Evolutionary conservation across 805 yeast genomes (phyloP).

Genomic region (Starmerella potacharoeniae): DNA sequence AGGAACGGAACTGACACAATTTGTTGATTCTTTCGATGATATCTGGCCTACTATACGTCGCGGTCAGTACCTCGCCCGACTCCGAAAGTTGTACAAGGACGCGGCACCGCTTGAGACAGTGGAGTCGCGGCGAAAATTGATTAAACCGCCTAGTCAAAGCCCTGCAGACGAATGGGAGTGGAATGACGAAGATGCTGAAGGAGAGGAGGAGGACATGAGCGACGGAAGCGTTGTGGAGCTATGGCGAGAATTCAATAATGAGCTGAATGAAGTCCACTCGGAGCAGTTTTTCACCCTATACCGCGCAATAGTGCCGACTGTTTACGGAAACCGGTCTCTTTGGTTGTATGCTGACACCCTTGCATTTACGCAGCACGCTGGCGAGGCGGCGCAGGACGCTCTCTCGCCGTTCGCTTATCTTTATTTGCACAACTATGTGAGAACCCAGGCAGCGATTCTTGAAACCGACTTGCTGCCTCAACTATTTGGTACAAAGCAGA

Average conservation of each 20-base stretch:
- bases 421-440: slow-evolving; percentile 10
- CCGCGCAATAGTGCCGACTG: slow-evolving; percentile 19
- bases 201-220: background rate
- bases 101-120: background rate
- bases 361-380: slow-evolving; percentile 4
- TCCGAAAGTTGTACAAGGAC: slow-evolving; percentile 10
- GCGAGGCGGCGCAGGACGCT: background rate
- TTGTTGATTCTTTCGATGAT: slow-evolving; percentile 9
- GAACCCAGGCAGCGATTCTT: background rate
- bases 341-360: slow-evolving; percentile 19
- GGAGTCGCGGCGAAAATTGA: background rate
- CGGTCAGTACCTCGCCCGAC: slow-evolving; percentile 7
- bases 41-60: slow-evolving; percentile 12
- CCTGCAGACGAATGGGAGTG: slow-evolving; percentile 22
- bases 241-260: slow-evolving; percentile 5
- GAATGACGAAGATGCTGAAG: slow-evolving; percentile 14
- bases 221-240: slow-evolving; percentile 4
- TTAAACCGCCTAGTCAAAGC: background rate
- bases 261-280: background rate
- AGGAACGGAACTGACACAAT: slow-evolving; percentile 8
- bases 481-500: slow-evolving; percentile 1
- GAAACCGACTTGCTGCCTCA: slow-evolving; percentile 10
- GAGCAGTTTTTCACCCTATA: slow-evolving; percentile 16
- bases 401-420: slow-evolving; percentile 5
- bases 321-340: slow-evolving; percentile 13